Evolutionary conservation across 768 basidiomycete species (phyloP).

Genomic region (Boletellus sp.): DNA sequence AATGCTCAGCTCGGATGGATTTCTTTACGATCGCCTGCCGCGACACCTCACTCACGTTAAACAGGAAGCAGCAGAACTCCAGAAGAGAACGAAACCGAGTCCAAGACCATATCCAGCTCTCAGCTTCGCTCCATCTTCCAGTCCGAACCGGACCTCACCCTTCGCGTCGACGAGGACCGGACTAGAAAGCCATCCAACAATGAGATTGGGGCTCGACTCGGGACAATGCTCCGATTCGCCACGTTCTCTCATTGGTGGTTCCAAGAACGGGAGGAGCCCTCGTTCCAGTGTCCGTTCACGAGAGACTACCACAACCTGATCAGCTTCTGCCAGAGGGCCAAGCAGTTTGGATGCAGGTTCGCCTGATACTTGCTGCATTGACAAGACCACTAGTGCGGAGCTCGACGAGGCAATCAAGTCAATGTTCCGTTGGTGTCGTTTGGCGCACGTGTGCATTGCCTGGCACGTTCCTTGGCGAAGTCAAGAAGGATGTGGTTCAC

Average conservation of each 20-base stretch:
- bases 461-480: too few species aligned
- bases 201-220: conserved; percentile 1
- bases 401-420: too few species aligned
- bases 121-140: conserved; percentile 7
- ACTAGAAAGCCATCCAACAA: not conserved
- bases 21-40: conserved; percentile 11
- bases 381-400: too few species aligned
- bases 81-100: conserved; percentile 3
- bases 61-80: too few species aligned
- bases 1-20: conserved; percentile 6
- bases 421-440: too few species aligned
- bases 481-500: too few species aligned
- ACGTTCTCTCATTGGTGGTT: conserved; percentile 17
- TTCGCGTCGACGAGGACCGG: conserved; percentile 4
- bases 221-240: conserved; percentile 7
- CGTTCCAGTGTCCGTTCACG: conserved; percentile 3
- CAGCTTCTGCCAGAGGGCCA: conserved; percentile 10
- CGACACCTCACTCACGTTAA: conserved; percentile 8
- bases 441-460: too few species aligned
- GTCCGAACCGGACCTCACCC: not conserved
- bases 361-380: conserved; percentile 19
- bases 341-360: conserved; percentile 7
- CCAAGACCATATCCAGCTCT: conserved; percentile 5
- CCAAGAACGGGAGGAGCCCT: conserved; percentile 11
- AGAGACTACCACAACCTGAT: conserved; percentile 11